phyloP scores from a whole-genome alignment of 2,329 filamentous ascomycete species.

The Metarhizium humberi region DNA sequence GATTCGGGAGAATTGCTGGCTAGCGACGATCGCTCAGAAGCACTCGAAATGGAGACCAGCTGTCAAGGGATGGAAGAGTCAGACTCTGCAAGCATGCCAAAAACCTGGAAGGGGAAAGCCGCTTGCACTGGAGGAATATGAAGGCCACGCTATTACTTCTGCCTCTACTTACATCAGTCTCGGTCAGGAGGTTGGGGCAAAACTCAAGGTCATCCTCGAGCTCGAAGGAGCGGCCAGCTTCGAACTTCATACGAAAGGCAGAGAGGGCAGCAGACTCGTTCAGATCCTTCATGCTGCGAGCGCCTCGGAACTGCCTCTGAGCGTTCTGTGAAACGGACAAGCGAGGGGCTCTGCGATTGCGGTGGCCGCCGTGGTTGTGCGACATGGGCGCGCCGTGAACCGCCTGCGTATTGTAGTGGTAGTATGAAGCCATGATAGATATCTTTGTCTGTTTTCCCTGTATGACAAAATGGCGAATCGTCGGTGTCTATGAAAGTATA shows the following conservation, averaged over 20 bases:
- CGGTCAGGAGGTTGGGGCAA: conserved; percentile 83
- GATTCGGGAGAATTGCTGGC: conserved; percentile 90
- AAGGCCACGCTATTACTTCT: neutral
- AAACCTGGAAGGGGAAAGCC: conserved; percentile 3
- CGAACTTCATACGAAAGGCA: conserved; percentile 78
- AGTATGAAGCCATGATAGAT: conserved; percentile 51
- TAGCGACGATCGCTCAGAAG: conserved; percentile 88
- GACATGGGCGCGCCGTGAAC: conserved; percentile 50
- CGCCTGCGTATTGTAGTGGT: conserved; percentile 51
- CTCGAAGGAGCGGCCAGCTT: conserved; percentile 88
- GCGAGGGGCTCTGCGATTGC: conserved; percentile 75
- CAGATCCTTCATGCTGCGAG: conserved; percentile 78
- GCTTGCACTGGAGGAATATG: conserved; percentile 3
- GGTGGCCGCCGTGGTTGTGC: conserved; percentile 65
- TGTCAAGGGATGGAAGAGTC: conserved; percentile 35
- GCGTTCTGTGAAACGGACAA: conserved; percentile 72
- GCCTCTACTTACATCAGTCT: conserved; percentile 69
- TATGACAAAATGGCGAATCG: neutral
- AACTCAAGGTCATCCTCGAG: conserved; percentile 95
- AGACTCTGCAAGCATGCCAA: conserved; percentile 9
- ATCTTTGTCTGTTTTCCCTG: conserved; percentile 1
- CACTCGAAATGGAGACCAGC: conserved; percentile 85
- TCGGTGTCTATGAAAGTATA: neutral
- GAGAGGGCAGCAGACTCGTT: conserved; percentile 67
- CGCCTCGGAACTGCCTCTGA: conserved; percentile 78